Evolutionary conservation across 192 early-diverging fungal species (phyloP), one percentile per base, ranked within the genome.

Genomic region (Coemansia sp.): DNA sequence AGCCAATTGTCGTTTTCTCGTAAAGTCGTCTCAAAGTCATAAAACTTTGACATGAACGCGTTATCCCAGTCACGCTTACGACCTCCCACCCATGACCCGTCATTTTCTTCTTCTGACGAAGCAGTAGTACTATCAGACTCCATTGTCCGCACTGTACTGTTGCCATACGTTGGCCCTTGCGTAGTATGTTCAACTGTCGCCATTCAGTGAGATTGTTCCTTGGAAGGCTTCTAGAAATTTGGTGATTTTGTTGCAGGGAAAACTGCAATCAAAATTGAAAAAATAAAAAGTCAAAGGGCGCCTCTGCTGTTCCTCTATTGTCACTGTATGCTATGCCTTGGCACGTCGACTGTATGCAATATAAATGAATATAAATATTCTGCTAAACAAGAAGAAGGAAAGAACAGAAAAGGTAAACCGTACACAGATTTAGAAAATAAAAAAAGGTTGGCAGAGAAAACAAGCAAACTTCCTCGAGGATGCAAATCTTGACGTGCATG

Each of bases 1-100:
- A 81, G 63, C 78, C 78, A 81, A 56, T 58, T 57, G 56, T 81
- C 78, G 67, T 81, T 81, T 44, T 81, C 78, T 21, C 73, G 73
- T 49, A 81, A 32, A 21, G 78, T 81, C 3, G 78, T 51, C 48
- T 81, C 78, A n/a, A 81, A 52, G 49, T 81, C 78, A 19, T 62
- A 49, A 56, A 72, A 72, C 56, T 81, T 81, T 60, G 66, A 25
- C 12, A 73, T 25, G 49, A 81, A 81, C 51, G 78, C 78, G 41
- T 74, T 72, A 18, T 81, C 78, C 78, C 78, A 81, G 66, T 81
- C 73, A 24, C 78, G 78, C 47, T 81, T 81, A 23, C 59, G 64
- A 22, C 63, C 61, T 2, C 69, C 54, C 24, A 81, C 62, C 78
- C 78, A 81, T 26, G 72, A 67, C 28, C 47, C 62, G 18, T 12